Conservation (phyloP, 176 grass and related monocot species). For the Puccinellia tenuiflora region DNA sequence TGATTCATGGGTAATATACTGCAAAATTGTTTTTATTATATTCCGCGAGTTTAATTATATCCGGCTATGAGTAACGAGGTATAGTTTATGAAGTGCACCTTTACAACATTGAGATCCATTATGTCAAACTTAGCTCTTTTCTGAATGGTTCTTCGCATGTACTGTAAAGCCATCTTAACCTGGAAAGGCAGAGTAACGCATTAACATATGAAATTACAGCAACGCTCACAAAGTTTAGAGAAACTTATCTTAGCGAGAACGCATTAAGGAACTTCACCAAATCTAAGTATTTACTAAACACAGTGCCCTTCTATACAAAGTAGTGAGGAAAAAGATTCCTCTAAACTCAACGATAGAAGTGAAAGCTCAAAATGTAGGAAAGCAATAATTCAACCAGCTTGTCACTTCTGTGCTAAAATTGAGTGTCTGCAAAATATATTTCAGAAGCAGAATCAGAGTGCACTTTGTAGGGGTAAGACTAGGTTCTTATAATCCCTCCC, state of each 20-base stretch:
- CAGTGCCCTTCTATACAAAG: neutral
- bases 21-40: neutral
- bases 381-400: neutral
- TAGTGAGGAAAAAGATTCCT: conserved; percentile 1
- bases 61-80: neutral
- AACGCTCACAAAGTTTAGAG: neutral
- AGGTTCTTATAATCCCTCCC: too few species aligned
- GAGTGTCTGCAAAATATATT: neutral
- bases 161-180: conserved; percentile 91
- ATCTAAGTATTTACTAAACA: neutral
- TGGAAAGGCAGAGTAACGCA: conserved; percentile 27
- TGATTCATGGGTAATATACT: neutral
- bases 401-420: neutral
- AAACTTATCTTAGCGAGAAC: conserved; percentile 13
- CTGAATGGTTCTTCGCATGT: conserved; percentile 88
- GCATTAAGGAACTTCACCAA: conserved; percentile 16
- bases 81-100: conserved; percentile 46
- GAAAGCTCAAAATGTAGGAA: conserved; percentile 20
- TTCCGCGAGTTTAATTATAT: conserved; percentile 3
- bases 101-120: conserved; percentile 86
- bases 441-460: neutral
- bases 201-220: conserved; percentile 7
- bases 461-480: too few species aligned
- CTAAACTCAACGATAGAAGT: conserved; percentile 1
- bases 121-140: conserved; percentile 98